Evolutionary conservation across 139 green algal genomes (phyloP), one percentile per base, ranked within the genome.

Genomic region (Tetradesmus lagerheimii): DNA sequence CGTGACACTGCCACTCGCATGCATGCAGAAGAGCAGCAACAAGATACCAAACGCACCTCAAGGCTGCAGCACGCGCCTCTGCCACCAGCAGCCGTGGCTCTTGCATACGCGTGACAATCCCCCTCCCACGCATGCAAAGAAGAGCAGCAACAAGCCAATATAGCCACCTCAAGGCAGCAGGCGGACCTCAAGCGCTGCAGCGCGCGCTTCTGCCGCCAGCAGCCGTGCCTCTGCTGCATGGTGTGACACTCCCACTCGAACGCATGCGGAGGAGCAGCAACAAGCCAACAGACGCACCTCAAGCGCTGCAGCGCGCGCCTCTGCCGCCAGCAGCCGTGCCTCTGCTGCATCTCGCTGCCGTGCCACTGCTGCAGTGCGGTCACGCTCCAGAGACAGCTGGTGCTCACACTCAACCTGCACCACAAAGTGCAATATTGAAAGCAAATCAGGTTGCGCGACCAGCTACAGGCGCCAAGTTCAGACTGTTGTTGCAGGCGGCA

Each of bases 351-450:
- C 85, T n/a, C 89, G 77, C 66, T 93, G 90, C n/a, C 92, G 92
- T 27, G 87, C 91, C 62, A 94, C 79, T 82, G 84, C 87, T 80
- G 80, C 88, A 31, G 39, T 80, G 37, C 90, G 92, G 82, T 94
- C 91, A 1, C 91, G 67, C 92, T 96, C 94, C 12, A 96, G 93
- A 25, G 95, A 91, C 35, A 97, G 91, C 89, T 96, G 94, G 90
- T 96, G 94, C 89, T 97, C 94, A 78, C 93, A 96, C 85, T 96
- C 94, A 37, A 94, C 90, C 90, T 95, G 89, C 41, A 92, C 14
- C 3, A 2, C 12, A 76, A 31, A 45, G 53, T 43, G 53, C 14
- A 77, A 23, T 78, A 53, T 14, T 53, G 45, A 53, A 53, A 83
- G n/a, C n/a, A n/a, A n/a, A n/a, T n/a, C n/a, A n/a, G n/a, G n/a